Conservation (phyloP, 805 yeast species). For the Jamesozyma lodderae region DNA sequence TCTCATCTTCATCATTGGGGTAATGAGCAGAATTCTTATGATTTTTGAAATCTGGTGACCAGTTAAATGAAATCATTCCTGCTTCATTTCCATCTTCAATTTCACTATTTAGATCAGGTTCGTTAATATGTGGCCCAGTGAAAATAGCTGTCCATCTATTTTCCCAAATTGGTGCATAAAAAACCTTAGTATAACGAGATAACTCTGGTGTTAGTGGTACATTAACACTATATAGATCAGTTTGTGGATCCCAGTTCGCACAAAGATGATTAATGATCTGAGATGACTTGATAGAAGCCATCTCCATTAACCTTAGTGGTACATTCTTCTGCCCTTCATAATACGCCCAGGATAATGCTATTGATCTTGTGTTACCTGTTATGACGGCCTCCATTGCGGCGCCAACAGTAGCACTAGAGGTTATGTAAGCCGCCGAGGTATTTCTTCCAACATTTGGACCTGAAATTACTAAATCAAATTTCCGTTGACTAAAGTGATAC, state of each 20-base stretch:
- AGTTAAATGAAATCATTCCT: conserved; percentile 46
- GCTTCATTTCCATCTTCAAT: conserved; percentile 41
- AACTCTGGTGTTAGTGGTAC: conserved; percentile 61
- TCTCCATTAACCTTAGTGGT: conserved; percentile 37
- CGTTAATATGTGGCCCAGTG: conserved; percentile 17
- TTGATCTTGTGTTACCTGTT: conserved; percentile 48
- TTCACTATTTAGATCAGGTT: conserved; percentile 22
- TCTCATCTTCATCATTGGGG: conserved; percentile 11
- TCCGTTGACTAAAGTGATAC: conserved; percentile 48
- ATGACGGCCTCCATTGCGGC: conserved; percentile 93
- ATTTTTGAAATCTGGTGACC: conserved; percentile 76
- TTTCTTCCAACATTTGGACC: conserved; percentile 97
- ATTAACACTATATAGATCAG: conserved; percentile 75
- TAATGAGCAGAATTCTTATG: conserved; percentile 22
- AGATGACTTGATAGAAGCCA: conserved; percentile 63
- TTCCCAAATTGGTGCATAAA: conserved; percentile 69
- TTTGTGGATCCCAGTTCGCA: conserved; percentile 45
- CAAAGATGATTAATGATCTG: conserved; percentile 52
- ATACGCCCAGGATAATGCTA: conserved; percentile 86
- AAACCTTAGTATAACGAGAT: conserved; percentile 46
- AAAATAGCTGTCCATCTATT: conserved; percentile 74
- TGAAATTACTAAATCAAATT: conserved; percentile 75
- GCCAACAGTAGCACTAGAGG: conserved; percentile 92
- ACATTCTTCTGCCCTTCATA: conserved; percentile 40
- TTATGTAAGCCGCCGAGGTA: conserved; percentile 76